Evolutionary conservation across 305 asterid genomes (phyloP), one percentile per base, ranked within the genome.

Genomic region (Fraxinus velutina): DNA sequence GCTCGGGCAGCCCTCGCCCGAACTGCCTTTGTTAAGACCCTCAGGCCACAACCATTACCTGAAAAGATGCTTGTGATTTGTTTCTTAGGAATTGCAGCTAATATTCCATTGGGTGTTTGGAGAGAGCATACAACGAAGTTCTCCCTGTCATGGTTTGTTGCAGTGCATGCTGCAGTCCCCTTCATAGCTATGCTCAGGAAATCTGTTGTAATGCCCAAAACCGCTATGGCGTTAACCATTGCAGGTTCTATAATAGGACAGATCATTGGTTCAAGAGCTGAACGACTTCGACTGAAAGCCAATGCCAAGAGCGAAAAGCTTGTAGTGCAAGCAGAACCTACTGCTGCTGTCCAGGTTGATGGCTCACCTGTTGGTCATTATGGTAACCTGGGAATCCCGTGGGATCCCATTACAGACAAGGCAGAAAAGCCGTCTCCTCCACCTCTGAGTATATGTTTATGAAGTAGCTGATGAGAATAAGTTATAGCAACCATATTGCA

Each of bases 131-230:
- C 96, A 0, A 22, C 33, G 72, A 93, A 93, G 55, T 92, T 92
- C 84, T 93, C 97, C 0, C 71, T 79, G 50, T 86, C 95, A 1
- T 93, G 97, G 97, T 92, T 93, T 86, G 84, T 85, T 64, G 97
- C 97, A 5, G 95, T 93, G 8, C 97, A 92, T 81, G 97, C 94
- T 36, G 97, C 95, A 62, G 94, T 93, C 75, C 97, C 97, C 32
- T 92, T 93, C 89, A 88, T 92, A 79, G 97, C 95, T 57, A 92
- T 93, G 97, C 94, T 93, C 21, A 89, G 97, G 87, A 93, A 93
- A 87, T 92, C 97, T 0, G 95, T 93, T 32, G 84, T 91, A 80
- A 92, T 93, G 97, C 97, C 97, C 27, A 93, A 93, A 86, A 88
- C 94, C 12, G 97, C 97, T 27, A 93, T 93, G 97, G 94, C 91